A percentile compares a stretch with the other conserved stretches of the same genome.
Conservation (phyloP, 2,329 filamentous ascomycete genomes). For the Cordyceps javanica region DNA sequence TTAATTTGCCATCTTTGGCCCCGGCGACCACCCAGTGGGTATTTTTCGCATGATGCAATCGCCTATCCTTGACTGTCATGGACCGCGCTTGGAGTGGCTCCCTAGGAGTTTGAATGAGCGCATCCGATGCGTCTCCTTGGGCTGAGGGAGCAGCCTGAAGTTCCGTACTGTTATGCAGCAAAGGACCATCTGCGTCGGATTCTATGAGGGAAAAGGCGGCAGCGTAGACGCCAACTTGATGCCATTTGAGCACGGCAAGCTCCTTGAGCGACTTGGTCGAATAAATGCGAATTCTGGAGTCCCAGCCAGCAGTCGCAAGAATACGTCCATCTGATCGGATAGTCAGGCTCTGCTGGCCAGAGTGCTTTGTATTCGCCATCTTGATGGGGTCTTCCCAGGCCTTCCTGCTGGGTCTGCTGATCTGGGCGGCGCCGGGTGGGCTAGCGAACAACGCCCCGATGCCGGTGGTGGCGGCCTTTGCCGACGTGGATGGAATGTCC, state of each 20-base stretch:
- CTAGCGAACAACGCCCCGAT: conserved; percentile 6
- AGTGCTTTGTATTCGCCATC: conserved; percentile 70
- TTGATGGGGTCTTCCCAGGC: conserved; percentile 48
- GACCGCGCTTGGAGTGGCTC: conserved; percentile 10
- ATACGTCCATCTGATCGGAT: conserved; percentile 76
- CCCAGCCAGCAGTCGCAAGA: conserved; percentile 91
- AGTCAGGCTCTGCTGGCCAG: conserved; percentile 76
- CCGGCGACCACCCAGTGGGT: conserved; percentile 89
- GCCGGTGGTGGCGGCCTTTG: neutral
- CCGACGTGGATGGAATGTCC: neutral
- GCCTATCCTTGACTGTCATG: conserved; percentile 51
- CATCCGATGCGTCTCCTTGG: neutral
- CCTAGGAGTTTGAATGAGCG: neutral
- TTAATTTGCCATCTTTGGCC: conserved; percentile 91
- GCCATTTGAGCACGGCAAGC: conserved; percentile 90
- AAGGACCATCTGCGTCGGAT: neutral
- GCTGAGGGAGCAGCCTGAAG: neutral
- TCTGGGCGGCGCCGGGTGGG: conserved; percentile 9
- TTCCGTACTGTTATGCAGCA: too few species aligned
- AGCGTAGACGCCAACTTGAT: conserved; percentile 79
- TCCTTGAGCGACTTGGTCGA: conserved; percentile 75
- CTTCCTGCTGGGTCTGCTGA: conserved; percentile 15
- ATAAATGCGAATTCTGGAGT: conserved; percentile 75
- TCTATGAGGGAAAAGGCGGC: conserved; percentile 59
- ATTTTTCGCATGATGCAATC: conserved; percentile 56